phyloP scores from a whole-genome alignment of 2,329 filamentous ascomycete genomes.

The Aspergillus calidoustus region DNA sequence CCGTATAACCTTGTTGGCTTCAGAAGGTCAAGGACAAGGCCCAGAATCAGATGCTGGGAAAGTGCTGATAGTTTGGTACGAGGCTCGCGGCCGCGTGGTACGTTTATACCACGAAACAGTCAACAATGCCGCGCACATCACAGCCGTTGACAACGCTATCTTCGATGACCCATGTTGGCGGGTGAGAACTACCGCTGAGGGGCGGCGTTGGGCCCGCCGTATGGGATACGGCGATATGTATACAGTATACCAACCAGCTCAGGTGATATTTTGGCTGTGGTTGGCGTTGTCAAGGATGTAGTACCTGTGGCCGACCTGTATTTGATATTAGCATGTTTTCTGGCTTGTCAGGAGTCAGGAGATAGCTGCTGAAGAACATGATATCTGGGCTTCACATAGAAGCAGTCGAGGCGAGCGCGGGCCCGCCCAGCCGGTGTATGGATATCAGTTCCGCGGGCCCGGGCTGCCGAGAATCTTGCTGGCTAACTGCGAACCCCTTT shows the following conservation, averaged over 20 bases:
- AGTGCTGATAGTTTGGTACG: slow-evolving; percentile 13
- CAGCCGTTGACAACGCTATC: not conserved
- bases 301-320: slow-evolving; percentile 49
- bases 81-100: slow-evolving; percentile 6
- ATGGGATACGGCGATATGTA: not conserved
- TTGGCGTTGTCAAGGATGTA: slow-evolving; percentile 45
- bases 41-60: slow-evolving; percentile 1
- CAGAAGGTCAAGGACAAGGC: not conserved
- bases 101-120: not conserved
- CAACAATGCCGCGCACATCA: not conserved
- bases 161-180: slow-evolving; percentile 8
- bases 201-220: too few relatives aligned
- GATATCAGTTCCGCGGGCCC: too few relatives aligned
- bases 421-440: too few relatives aligned
- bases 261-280: not conserved
- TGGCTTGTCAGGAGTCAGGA: not conserved
- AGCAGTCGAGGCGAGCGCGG: too few relatives aligned
- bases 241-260: too few relatives aligned
- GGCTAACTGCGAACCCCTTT: too few relatives aligned
- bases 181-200: not conserved
- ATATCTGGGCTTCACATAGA: too few relatives aligned
- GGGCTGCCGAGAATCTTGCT: too few relatives aligned
- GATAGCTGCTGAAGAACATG: not conserved
- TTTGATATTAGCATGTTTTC: not conserved
- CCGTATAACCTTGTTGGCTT: not conserved